A percentile compares a stretch with the other conserved stretches of the same genome.
Evolutionary conservation across 805 yeast species (phyloP).

Genomic region (Starmera caribaea): DNA sequence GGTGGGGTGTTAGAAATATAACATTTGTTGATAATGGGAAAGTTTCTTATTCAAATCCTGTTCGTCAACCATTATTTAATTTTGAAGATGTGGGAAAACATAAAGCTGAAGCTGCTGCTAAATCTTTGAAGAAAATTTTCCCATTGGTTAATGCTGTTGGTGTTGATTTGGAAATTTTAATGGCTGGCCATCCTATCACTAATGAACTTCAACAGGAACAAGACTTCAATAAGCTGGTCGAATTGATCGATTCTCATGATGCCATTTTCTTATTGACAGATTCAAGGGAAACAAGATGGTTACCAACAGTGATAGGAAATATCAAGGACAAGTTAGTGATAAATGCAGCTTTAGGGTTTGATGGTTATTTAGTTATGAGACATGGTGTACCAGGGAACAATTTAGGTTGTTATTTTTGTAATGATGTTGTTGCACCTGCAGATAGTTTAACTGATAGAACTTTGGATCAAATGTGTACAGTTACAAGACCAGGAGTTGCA

Average conservation of each 20-base stretch:
- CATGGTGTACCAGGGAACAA: slow-evolving; percentile 46
- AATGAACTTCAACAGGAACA: slow-evolving; percentile 38
- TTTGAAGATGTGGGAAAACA: slow-evolving; percentile 71
- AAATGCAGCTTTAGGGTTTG: slow-evolving; percentile 94
- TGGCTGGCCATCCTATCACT: slow-evolving; percentile 87
- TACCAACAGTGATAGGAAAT: slow-evolving; percentile 80
- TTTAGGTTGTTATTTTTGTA: slow-evolving; percentile 92
- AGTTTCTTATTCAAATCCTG: slow-evolving; percentile 91
- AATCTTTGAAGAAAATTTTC: slow-evolving; percentile 57
- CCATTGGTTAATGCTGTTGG: slow-evolving; percentile 71
- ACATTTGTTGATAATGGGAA: slow-evolving; percentile 86
- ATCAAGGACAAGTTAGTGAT: slow-evolving; percentile 64
- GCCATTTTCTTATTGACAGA: slow-evolving; percentile 78
- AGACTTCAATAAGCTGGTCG: slow-evolving; percentile 43
- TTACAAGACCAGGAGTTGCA: slow-evolving; percentile 95
- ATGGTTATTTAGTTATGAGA: slow-evolving; percentile 86
- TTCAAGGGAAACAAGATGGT: slow-evolving; percentile 93
- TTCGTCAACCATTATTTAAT: slow-evolving; percentile 78
- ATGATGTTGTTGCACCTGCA: slow-evolving; percentile 89
- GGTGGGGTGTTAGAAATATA: slow-evolving; percentile 88
- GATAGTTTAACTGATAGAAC: slow-evolving; percentile 85
- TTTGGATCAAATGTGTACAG: slow-evolving; percentile 97
- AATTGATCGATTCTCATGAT: slow-evolving; percentile 60
- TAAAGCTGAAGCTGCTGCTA: slow-evolving; percentile 79
- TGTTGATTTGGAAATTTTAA: slow-evolving; percentile 66